Evolutionary conservation across 2,329 filamentous ascomycete genomes (phyloP), one percentile per base, ranked within the genome.

Genomic region (Colletotrichum theobromicola): DNA sequence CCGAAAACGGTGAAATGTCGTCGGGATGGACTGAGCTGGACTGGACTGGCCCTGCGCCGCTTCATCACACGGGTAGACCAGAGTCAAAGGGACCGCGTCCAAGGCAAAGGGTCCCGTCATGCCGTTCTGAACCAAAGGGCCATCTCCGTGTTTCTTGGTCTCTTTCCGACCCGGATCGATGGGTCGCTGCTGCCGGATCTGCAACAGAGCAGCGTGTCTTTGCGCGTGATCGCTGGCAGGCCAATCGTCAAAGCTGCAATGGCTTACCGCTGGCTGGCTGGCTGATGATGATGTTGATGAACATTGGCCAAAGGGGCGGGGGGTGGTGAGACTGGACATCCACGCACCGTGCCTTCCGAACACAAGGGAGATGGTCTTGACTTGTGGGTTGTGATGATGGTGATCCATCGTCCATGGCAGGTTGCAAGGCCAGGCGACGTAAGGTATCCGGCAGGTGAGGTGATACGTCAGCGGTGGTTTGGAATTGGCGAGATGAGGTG

Each of bases 1-100:
- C 70, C 65, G 73, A 74, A 75, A 75, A 61, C 73, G 73, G 73
- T 60, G 32, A 42, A 46, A 34, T 30, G 30, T 46, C 63, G 55
- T 50, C 46, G 63, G 24, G 46, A 57, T 57, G 32, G 70, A 61
- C 30, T 58, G 58, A 8, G 60, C 71, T 67, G 68, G 72, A 57
- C 34, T 60, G 62, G 46, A 63, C 62, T 72, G 57, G 55, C 28
- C 62, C 57, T 53, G 61, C 66, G 70, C 65, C 66, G 50, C 34
- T 13, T 28, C 21, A 57, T 57, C 53, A 30, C 53, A 57, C 53
- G 42, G 24, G 24, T 57, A 57, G 53, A 30, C 24, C 53, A 57
- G 24, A 50, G 42, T 50, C 42, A 50, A 50, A 50, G 42, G 42
- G 42, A 50, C 42, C 42, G 42, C 42, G 42, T 50, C 42, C 42